Evolutionary conservation across 192 early-diverging fungal genomes (phyloP).

Genomic region (Rhizoclosmatium globosum): DNA sequence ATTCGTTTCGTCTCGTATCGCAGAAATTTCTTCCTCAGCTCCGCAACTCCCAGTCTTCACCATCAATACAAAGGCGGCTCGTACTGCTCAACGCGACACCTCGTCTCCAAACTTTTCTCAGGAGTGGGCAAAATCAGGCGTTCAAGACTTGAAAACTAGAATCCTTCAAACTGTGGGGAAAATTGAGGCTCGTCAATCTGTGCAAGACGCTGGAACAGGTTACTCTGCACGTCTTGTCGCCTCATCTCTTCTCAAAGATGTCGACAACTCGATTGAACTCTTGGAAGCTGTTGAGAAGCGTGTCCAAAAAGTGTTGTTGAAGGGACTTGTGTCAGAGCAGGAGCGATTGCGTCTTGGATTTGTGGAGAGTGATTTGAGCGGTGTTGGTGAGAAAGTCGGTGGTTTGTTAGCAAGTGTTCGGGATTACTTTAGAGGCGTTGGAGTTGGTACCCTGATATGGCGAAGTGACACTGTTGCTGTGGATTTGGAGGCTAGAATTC

Average conservation of each 20-base stretch:
- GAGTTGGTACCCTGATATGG: conserved; percentile 40
- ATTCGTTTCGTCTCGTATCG: conserved; percentile 11
- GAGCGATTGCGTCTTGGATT: conserved; percentile 47
- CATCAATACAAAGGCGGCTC: conserved; percentile 15
- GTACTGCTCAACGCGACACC: neutral
- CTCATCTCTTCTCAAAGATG: neutral
- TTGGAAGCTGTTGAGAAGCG: conserved; percentile 11
- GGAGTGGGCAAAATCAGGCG: conserved; percentile 20
- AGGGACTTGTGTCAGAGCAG: conserved; percentile 37
- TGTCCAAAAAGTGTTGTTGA: conserved; percentile 2
- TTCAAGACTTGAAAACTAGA: conserved; percentile 33
- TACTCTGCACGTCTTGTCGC: conserved; percentile 3
- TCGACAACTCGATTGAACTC: neutral
- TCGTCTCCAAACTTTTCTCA: neutral
- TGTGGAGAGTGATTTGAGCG: conserved; percentile 41
- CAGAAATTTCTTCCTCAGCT: conserved; percentile 17
- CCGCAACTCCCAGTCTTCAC: conserved; percentile 30
- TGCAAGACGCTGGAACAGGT: neutral
- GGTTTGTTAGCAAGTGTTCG: conserved; percentile 32
- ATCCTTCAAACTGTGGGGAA: conserved; percentile 28
- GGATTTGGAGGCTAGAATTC: conserved; percentile 40
- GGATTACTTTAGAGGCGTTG: conserved; percentile 39
- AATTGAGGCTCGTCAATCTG: conserved; percentile 2
- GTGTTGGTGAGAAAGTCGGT: conserved; percentile 37
- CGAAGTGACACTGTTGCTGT: conserved; percentile 35